Evolutionary conservation across 2,329 filamentous ascomycete species (phyloP).

Genomic region (Rutstroemia sp.): DNA sequence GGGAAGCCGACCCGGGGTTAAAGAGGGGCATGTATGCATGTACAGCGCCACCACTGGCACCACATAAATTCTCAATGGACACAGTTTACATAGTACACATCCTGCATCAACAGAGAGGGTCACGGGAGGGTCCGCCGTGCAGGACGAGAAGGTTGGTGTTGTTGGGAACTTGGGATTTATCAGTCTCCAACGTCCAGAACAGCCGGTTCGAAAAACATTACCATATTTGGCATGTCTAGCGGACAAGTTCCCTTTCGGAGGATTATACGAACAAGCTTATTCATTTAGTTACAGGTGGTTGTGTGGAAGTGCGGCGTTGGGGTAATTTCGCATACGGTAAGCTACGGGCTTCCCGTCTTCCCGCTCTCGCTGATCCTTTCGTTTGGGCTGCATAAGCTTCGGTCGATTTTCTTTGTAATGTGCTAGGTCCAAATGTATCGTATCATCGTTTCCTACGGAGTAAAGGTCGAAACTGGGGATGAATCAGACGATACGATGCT

Average conservation of each 20-base stretch:
- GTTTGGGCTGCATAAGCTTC: conserved; percentile 7
- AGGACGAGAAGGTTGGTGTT: too few species aligned
- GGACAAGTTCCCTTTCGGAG: not conserved
- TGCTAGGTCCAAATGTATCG: not conserved
- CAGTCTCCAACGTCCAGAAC: not conserved
- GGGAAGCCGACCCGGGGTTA: conserved; percentile 1
- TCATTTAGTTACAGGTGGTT: not conserved
- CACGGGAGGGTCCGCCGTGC: too few species aligned
- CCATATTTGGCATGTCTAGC: not conserved
- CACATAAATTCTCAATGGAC: too few species aligned
- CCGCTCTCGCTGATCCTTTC: not conserved
- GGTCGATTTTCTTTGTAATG: not conserved
- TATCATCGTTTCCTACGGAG: not conserved
- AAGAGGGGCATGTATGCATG: conserved; percentile 1
- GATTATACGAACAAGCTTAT: conserved; percentile 5
- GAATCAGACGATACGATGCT: not conserved
- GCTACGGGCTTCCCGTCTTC: conserved; percentile 17
- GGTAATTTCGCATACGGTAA: conserved; percentile 7
- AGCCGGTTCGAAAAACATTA: not conserved
- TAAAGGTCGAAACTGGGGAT: not conserved
- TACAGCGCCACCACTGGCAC: not conserved
- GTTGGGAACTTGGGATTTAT: too few species aligned
- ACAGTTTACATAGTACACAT: too few species aligned
- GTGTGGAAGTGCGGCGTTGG: conserved; percentile 9
- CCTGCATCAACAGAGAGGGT: too few species aligned